These are phyloP conservation scores for Xylaria hypoxylon DNA, from an alignment of 2,329 filamentous ascomycete genomes.

Conservation along the genomic window DNA sequence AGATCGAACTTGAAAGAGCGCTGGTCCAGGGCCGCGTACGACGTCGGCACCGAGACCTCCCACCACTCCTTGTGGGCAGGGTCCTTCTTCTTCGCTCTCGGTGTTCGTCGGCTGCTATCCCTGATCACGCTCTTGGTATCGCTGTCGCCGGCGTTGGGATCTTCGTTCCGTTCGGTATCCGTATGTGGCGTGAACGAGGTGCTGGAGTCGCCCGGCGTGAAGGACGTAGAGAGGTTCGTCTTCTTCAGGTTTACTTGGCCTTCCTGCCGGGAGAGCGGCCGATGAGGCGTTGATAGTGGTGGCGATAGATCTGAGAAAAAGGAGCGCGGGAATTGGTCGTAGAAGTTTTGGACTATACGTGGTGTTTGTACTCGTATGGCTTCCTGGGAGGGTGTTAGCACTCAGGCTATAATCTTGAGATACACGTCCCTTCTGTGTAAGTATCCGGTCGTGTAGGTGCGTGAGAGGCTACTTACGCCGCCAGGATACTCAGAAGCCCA, in stretches of 20 bases:
- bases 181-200: background rate
- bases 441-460: background rate
- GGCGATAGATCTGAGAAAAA: conserved; percentile 59
- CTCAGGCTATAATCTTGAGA: background rate
- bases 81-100: conserved; percentile 21
- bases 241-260: conserved; percentile 25
- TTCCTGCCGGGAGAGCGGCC: conserved; percentile 18
- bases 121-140: background rate
- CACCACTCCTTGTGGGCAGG: conserved; percentile 48
- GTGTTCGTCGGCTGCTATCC: background rate
- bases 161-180: background rate
- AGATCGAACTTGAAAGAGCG: conserved; percentile 60
- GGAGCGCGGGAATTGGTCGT: conserved; percentile 53
- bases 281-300: conserved; percentile 39
- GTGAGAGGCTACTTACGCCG: conserved; percentile 48
- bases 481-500: conserved; percentile 46
- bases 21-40: conserved; percentile 41
- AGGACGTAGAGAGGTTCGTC: conserved; percentile 20
- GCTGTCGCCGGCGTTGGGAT: conserved; percentile 5
- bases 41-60: conserved; percentile 44
- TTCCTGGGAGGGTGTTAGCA: conserved; percentile 54
- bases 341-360: conserved; percentile 55
- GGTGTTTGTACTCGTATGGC: conserved; percentile 62
- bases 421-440: background rate
- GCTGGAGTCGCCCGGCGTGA: conserved; percentile 24